Conservation (phyloP, 2,329 filamentous ascomycete species). For the Iodosphaeria phyllophila region DNA sequence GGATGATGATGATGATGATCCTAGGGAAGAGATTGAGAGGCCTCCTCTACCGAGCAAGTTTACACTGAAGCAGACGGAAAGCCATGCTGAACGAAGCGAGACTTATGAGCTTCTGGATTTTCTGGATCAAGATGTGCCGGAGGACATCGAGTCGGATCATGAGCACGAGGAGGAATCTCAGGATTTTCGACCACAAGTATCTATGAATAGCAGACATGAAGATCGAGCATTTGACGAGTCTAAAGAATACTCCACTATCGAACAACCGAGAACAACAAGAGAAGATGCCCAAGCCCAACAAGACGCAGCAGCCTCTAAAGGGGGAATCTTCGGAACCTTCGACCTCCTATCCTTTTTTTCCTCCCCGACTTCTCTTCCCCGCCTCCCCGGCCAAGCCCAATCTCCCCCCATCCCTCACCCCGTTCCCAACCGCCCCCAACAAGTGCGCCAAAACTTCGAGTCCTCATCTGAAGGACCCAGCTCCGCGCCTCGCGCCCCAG, state of each 20-base stretch:
- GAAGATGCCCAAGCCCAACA: conserved; percentile 6
- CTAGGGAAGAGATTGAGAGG: no score
- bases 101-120: no score
- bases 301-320: conserved; percentile 8
- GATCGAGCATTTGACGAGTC: conserved; percentile 1
- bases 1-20: no score
- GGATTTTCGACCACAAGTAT: not conserved
- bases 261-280: conserved; percentile 9
- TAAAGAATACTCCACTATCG: conserved; percentile 27
- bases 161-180: conserved; percentile 1
- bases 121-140: no score
- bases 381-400: conserved; percentile 2
- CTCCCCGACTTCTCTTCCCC: conserved; percentile 26
- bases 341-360: conserved; percentile 39
- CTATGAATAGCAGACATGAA: conserved; percentile 1
- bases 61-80: no score
- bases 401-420: conserved; percentile 4
- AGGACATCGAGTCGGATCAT: not conserved
- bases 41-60: no score
- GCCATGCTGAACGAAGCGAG: no score
- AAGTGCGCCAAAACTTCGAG: no score
- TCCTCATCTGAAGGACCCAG: conserved; percentile 11
- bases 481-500: conserved; percentile 10
- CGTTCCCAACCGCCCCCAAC: conserved; percentile 6
- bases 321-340: conserved; percentile 15